Percentiles rank a stretch among this genome's conserved stretches.
Conservation (phyloP, 768 basidiomycete species). For the Naganishia randhawae region DNA sequence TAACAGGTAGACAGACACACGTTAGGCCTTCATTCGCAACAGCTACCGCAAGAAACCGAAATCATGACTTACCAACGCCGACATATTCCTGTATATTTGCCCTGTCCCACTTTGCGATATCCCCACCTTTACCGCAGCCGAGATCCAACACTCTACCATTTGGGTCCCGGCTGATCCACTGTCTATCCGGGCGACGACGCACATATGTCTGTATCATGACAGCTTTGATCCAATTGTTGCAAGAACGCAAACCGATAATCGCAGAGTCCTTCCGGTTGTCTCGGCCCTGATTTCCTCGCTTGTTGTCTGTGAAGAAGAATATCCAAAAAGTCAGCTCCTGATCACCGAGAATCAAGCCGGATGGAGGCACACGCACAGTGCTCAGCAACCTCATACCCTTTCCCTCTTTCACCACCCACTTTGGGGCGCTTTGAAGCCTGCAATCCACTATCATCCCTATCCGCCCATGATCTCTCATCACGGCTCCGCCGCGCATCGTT, state of each 20-base stretch:
- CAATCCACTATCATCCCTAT: not conserved
- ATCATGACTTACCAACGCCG: constrained; percentile 66
- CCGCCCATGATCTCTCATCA: not conserved
- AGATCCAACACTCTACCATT: constrained; percentile 84
- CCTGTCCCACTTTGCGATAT: constrained; percentile 90
- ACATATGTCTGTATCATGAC: constrained; percentile 89
- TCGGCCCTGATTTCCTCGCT: constrained; percentile 84
- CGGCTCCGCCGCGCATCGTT: not conserved
- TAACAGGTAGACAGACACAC: constrained; percentile 43
- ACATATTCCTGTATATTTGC: constrained; percentile 74
- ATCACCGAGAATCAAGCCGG: not conserved
- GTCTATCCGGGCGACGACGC: constrained; percentile 62
- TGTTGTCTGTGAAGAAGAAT: constrained; percentile 64
- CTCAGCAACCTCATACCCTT: constrained; percentile 16
- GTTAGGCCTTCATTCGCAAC: not conserved
- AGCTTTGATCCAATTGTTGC: constrained; percentile 99
- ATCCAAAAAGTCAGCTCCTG: not conserved
- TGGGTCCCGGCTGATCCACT: constrained; percentile 37
- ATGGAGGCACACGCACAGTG: constrained; percentile 11
- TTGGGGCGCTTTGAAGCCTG: constrained; percentile 1
- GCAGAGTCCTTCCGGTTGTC: constrained; percentile 79
- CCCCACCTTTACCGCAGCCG: constrained; percentile 98
- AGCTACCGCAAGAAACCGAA: not conserved
- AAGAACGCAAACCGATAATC: constrained; percentile 92
- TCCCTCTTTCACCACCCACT: not conserved